A percentile compares a stretch with the other conserved stretches of the same genome.
phyloP scores from a whole-genome alignment of 257 asterid species.

The Avicennia marina region DNA sequence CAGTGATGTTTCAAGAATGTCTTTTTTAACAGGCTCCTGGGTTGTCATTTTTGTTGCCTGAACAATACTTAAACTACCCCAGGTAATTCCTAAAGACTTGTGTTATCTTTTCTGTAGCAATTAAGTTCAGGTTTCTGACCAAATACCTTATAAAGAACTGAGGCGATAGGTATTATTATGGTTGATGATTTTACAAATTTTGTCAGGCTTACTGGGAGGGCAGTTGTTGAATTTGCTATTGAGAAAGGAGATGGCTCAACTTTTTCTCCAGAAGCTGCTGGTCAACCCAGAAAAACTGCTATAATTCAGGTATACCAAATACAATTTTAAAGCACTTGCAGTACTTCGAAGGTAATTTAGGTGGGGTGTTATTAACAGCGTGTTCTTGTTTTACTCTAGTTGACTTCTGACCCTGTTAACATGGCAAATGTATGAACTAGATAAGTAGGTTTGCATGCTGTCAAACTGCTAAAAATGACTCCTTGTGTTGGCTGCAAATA shows the following conservation, averaged over 20 bases:
- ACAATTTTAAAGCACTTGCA: constrained; percentile 6
- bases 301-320: constrained; percentile 50
- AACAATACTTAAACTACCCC: constrained; percentile 66
- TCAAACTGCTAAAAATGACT: neutral
- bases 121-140: neutral
- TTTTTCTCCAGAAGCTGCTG: constrained; percentile 84
- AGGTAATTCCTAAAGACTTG: constrained; percentile 40
- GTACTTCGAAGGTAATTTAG: neutral
- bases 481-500: neutral
- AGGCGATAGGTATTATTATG: too few species aligned
- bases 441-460: neutral
- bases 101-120: constrained; percentile 9
- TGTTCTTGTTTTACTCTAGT: neutral
- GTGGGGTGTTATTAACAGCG: neutral
- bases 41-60: constrained; percentile 79
- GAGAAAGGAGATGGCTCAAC: constrained; percentile 84
- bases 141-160: constrained; percentile 1
- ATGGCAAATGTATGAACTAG: constrained; percentile 3
- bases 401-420: neutral
- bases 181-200: constrained; percentile 10
- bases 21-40: constrained; percentile 95
- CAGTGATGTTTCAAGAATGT: constrained; percentile 35
- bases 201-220: constrained; percentile 92
- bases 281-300: constrained; percentile 65
- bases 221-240: constrained; percentile 77